Conservation (phyloP, 2,329 filamentous ascomycete species). For the Gnomoniopsis smithogilvyi region DNA sequence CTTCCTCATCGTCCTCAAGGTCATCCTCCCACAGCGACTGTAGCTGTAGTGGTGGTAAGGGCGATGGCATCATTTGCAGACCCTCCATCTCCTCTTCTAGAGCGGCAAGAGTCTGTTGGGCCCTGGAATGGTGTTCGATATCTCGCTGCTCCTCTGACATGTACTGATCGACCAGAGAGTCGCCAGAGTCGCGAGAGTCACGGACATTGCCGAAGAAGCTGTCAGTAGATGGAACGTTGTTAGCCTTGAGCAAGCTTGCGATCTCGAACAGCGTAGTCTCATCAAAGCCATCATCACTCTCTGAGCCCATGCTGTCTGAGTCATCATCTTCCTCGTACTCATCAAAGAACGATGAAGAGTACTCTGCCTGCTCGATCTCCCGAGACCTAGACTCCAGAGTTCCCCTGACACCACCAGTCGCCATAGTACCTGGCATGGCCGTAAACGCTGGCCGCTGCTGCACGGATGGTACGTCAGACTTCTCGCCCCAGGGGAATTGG, state of each 20-base stretch:
- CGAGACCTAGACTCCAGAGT: slow-evolving; percentile 30
- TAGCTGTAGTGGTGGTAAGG: slow-evolving; percentile 15
- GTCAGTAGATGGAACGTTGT: slow-evolving; percentile 48
- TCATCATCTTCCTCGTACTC: slow-evolving; percentile 49
- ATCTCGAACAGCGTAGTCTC: slow-evolving; percentile 64
- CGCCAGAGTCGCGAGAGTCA: slow-evolving; percentile 22
- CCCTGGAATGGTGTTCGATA: slow-evolving; percentile 20
- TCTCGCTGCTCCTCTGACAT: slow-evolving; percentile 27
- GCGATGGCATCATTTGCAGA: slow-evolving; percentile 18
- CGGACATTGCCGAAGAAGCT: slow-evolving; percentile 43
- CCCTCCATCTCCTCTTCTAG: slow-evolving; percentile 26
- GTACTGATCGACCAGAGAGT: slow-evolving; percentile 31
- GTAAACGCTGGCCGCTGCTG: slow-evolving; percentile 37
- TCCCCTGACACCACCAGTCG: slow-evolving; percentile 34
- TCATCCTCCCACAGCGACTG: slow-evolving; percentile 18
- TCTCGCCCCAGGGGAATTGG: slow-evolving; percentile 65
- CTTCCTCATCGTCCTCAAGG: not conserved
- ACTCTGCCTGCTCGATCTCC: slow-evolving; percentile 37
- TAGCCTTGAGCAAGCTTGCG: slow-evolving; percentile 53
- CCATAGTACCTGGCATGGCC: slow-evolving; percentile 52
- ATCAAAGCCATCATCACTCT: slow-evolving; percentile 53
- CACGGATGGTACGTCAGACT: slow-evolving; percentile 51
- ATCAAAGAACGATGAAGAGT: slow-evolving; percentile 56
- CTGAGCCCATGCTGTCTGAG: slow-evolving; percentile 29
- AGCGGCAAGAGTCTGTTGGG: slow-evolving; percentile 30